Conservation (phyloP, 2,329 filamentous ascomycete genomes). For the Magnaporthales sp. region DNA sequence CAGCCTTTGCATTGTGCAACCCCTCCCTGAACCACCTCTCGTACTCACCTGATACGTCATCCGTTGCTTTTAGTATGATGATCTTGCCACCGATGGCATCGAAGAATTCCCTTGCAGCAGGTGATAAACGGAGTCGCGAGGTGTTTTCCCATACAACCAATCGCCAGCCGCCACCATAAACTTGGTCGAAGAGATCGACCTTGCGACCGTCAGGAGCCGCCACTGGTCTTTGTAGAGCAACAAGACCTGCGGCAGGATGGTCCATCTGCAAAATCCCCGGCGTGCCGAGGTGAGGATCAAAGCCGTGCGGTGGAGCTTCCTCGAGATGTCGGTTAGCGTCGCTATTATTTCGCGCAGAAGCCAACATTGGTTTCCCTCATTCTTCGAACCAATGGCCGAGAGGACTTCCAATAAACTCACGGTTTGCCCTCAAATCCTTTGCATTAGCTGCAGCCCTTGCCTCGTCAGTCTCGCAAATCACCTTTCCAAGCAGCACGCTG, state of each 20-base stretch:
- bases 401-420: not conserved
- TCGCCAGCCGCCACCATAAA: not conserved
- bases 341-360: too few species aligned
- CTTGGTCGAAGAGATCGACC: not conserved
- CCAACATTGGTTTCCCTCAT: too few species aligned
- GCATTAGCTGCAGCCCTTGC: not conserved
- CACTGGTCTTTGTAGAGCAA: not conserved
- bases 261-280: not conserved
- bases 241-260: not conserved
- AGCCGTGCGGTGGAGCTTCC: not conserved
- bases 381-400: too few species aligned
- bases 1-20: not conserved
- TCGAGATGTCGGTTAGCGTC: not conserved
- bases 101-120: not conserved
- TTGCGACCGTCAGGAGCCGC: not conserved
- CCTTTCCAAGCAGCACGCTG: not conserved
- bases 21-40: not conserved
- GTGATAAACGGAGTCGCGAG: not conserved
- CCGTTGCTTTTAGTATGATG: not conserved
- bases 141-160: not conserved
- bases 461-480: not conserved
- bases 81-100: not conserved
- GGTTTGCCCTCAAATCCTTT: not conserved
- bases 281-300: not conserved
- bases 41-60: not conserved